Percentiles rank a stretch among this genome's conserved stretches.
These are phyloP conservation scores for Cercospora zeae-maydis DNA, from an alignment of 2,329 filamentous ascomycete species.

Conservation along the genomic window DNA sequence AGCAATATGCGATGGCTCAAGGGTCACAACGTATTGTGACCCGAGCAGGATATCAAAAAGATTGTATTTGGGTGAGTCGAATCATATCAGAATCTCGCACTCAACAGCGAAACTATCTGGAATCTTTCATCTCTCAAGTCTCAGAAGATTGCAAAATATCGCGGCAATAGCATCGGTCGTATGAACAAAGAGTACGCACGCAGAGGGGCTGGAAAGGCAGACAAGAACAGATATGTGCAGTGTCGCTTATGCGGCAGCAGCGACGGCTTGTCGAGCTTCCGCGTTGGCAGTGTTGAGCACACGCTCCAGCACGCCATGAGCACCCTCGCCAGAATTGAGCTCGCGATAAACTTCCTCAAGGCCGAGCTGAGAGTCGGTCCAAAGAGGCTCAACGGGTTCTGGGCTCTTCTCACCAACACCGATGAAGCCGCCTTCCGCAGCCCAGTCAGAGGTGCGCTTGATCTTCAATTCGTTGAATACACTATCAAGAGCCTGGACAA, in stretches of 20 bases:
- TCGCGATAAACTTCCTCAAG: constrained; percentile 64
- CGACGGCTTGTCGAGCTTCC: constrained; percentile 43
- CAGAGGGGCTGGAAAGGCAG: not conserved
- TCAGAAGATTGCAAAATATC: constrained; percentile 1
- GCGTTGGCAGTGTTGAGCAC: constrained; percentile 47
- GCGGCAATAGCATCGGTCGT: not conserved
- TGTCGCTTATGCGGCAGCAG: constrained; percentile 36
- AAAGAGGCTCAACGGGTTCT: constrained; percentile 66
- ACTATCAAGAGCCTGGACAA: constrained; percentile 76
- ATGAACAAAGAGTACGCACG: not conserved
- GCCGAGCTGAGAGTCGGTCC: constrained; percentile 85
- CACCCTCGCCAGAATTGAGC: constrained; percentile 49
- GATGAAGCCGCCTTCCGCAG: constrained; percentile 84
- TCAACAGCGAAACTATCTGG: not conserved
- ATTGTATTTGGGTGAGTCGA: constrained; percentile 13
- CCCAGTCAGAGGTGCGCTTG: constrained; percentile 92
- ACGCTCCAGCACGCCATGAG: constrained; percentile 47
- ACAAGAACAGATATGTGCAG: not conserved
- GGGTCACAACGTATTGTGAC: constrained; percentile 7
- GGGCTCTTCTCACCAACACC: constrained; percentile 75
- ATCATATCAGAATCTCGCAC: not conserved
- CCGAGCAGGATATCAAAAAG: constrained; percentile 12
- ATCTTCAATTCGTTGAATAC: constrained; percentile 88
- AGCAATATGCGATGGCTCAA: constrained; percentile 4
- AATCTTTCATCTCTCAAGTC: not conserved